Evolutionary conservation across 331 rosid species (phyloP).

Genomic region (Spiraea crenata): DNA sequence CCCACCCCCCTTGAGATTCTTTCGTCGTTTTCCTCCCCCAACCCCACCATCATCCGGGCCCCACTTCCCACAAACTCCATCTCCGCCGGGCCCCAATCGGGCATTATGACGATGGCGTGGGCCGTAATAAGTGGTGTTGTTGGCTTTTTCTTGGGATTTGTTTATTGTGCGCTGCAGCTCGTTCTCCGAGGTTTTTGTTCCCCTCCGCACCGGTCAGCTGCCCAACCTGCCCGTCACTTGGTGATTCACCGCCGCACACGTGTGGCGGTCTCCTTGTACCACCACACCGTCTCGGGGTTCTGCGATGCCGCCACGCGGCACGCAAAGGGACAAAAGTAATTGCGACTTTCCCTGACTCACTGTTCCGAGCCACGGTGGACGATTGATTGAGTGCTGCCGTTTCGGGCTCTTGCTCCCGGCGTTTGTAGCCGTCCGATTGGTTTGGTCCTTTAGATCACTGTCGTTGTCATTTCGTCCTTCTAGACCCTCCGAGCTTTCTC

Average conservation of each 20-base stretch:
- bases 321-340: background rate
- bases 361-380: background rate
- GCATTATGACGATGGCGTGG: constrained; percentile 34
- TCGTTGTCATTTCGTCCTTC: background rate
- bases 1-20: constrained; percentile 30
- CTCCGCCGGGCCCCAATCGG: constrained; percentile 12
- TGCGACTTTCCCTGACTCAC: background rate
- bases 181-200: constrained; percentile 42
- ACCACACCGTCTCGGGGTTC: constrained; percentile 14
- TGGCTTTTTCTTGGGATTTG: constrained; percentile 30
- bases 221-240: constrained; percentile 10
- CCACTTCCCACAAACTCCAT: constrained; percentile 14
- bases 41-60: constrained; percentile 22
- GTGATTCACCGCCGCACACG: constrained; percentile 37
- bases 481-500: background rate
- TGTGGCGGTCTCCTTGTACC: constrained; percentile 30
- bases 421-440: background rate
- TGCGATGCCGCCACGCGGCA: constrained; percentile 31
- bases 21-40: constrained; percentile 50
- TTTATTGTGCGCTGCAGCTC: constrained; percentile 25
- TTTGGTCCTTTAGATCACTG: background rate
- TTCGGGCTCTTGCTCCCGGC: background rate
- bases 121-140: constrained; percentile 6
- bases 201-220: constrained; percentile 26
- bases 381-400: background rate